Evolutionary conservation across 2,329 filamentous ascomycete species (phyloP).

Genomic region (Simplicillium aogashimaense): DNA sequence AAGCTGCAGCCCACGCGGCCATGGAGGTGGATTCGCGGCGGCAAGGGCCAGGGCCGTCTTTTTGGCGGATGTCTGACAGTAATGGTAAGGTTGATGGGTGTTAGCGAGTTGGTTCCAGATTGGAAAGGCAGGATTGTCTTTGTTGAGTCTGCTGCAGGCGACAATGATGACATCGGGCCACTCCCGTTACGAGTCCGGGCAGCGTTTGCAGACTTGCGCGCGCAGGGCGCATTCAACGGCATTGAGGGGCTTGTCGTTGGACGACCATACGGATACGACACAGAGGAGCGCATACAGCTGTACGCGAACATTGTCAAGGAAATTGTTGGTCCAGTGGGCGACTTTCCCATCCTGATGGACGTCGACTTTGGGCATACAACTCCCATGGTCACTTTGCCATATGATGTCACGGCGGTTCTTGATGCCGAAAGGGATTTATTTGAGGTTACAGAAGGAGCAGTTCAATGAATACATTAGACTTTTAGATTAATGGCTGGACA

Average conservation of each 20-base stretch:
- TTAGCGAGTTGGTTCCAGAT: not conserved
- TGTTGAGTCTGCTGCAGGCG: not conserved
- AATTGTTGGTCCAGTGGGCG: not conserved
- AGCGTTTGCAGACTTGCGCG: not conserved
- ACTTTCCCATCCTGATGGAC: constrained; percentile 1
- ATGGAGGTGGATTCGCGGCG: not conserved
- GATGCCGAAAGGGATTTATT: not conserved
- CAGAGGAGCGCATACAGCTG: not conserved
- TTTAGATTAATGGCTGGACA: too few relatives aligned
- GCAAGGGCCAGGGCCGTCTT: not conserved
- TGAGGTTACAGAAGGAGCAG: not conserved
- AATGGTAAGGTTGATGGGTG: not conserved
- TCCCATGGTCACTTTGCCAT: not conserved
- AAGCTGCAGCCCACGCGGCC: not conserved
- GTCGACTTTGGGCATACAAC: constrained; percentile 1
- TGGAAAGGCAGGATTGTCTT: not conserved
- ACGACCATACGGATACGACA: not conserved
- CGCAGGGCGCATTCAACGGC: not conserved
- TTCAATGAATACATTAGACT: too few relatives aligned
- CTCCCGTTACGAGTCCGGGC: not conserved
- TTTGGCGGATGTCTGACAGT: not conserved
- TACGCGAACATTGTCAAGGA: not conserved
- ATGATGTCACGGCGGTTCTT: not conserved
- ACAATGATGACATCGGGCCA: not conserved
- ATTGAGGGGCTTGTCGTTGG: not conserved